phyloP scores from a whole-genome alignment of 2,329 filamentous ascomycete species.

The Apiospora koreana region DNA sequence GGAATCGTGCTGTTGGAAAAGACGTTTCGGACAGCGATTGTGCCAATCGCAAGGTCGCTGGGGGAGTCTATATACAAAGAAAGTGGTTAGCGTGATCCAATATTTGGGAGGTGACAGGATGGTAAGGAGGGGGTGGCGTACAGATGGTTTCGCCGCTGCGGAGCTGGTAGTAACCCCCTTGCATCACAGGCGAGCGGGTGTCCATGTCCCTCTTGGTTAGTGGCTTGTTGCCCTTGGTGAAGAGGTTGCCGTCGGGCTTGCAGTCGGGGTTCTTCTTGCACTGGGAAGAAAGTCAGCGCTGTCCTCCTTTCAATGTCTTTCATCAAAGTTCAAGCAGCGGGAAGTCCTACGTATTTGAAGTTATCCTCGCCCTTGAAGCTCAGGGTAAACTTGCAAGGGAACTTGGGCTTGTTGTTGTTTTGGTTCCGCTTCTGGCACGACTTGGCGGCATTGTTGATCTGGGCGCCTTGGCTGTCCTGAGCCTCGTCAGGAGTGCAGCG shows the following conservation, averaged over 20 bases:
- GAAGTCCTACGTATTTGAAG: not conserved
- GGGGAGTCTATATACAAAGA: not conserved
- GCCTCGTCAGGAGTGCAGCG: not conserved
- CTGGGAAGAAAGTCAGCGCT: not conserved
- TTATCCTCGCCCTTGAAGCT: not conserved
- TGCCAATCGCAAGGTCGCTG: not conserved
- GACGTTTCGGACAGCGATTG: too few relatives aligned
- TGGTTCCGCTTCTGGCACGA: not conserved
- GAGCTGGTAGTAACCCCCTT: not conserved
- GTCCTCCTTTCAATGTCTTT: not conserved
- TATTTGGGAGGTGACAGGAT: not conserved
- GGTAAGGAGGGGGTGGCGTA: not conserved
- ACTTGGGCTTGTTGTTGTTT: not conserved
- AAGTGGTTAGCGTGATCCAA: not conserved
- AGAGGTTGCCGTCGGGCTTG: not conserved
- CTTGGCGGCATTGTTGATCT: not conserved
- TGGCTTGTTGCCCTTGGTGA: not conserved
- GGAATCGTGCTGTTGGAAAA: too few relatives aligned
- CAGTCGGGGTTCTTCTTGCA: not conserved
- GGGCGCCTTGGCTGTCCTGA: not conserved
- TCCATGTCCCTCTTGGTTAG: not conserved
- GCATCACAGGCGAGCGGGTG: slow-evolving; percentile 3
- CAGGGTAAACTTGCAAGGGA: not conserved
- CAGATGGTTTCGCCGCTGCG: not conserved
- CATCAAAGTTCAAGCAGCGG: not conserved